phyloP scores from a whole-genome alignment of 2,329 filamentous ascomycete genomes.

The Pseudopyrenochaeta lycopersici region DNA sequence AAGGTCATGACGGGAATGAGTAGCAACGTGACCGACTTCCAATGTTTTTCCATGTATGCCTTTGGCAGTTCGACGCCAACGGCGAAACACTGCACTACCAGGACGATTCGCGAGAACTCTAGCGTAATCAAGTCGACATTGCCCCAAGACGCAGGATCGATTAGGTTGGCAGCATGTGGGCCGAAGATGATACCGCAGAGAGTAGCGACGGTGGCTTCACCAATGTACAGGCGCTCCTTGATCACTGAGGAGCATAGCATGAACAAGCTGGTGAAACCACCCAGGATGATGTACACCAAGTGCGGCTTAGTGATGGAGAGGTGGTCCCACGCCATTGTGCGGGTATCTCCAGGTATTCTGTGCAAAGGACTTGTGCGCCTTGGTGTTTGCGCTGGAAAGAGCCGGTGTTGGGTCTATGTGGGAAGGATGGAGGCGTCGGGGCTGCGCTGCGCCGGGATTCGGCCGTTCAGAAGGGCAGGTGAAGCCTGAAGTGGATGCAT shows the following conservation, averaged over 20 bases:
- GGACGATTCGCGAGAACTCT: conserved; percentile 87
- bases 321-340: conserved; percentile 78
- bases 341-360: no score
- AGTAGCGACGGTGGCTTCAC: conserved; percentile 94
- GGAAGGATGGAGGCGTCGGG: conserved; percentile 33
- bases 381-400: background rate
- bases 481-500: conserved; percentile 51
- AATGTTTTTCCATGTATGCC: conserved; percentile 97
- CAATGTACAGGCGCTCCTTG: conserved; percentile 98
- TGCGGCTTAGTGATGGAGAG: conserved; percentile 91
- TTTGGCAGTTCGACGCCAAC: conserved; percentile 90
- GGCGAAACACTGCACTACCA: conserved; percentile 92
- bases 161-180: conserved; percentile 82
- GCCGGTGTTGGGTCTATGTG: conserved; percentile 21
- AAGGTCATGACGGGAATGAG: conserved; percentile 97
- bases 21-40: conserved; percentile 88
- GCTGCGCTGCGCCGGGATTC: conserved; percentile 25
- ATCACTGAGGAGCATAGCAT: conserved; percentile 98
- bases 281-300: conserved; percentile 97
- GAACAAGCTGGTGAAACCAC: conserved; percentile 96
- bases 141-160: conserved; percentile 79
- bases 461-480: conserved; percentile 24
- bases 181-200: conserved; percentile 89
- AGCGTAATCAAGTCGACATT: conserved; percentile 86
- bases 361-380: background rate